These are phyloP conservation scores for Elaeis guineensis DNA, from an alignment of 176 grass and related monocot species.

Conservation along the genomic window DNA sequence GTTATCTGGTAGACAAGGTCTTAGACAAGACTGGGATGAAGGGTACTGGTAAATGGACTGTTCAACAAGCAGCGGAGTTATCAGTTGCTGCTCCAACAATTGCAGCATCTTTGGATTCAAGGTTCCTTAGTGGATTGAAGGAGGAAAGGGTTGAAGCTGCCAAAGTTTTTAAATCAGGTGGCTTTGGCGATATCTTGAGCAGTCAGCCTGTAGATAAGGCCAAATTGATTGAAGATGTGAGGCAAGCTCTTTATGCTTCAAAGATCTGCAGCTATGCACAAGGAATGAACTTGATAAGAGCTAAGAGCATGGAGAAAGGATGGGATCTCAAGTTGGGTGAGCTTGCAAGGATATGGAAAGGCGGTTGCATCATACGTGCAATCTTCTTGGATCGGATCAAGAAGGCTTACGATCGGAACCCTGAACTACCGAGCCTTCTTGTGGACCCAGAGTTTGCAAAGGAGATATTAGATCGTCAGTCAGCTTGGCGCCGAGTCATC, in stretches of 20 bases:
- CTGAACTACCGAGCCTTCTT: neutral
- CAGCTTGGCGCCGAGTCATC: slow-evolving; percentile 5
- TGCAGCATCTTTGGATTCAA: slow-evolving; percentile 9
- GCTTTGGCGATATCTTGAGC: neutral
- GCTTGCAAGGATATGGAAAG: slow-evolving; percentile 14
- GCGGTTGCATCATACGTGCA: slow-evolving; percentile 10
- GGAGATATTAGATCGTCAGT: slow-evolving; percentile 11
- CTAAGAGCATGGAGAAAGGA: slow-evolving; percentile 14
- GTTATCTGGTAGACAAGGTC: slow-evolving; percentile 8
- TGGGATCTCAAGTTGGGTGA: slow-evolving; percentile 15
- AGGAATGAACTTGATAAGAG: slow-evolving; percentile 11
- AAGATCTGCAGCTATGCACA: slow-evolving; percentile 16
- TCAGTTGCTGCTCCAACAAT: slow-evolving; percentile 16
- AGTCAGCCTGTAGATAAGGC: slow-evolving; percentile 2
- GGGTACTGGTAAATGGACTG: slow-evolving; percentile 10
- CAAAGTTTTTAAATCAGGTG: slow-evolving; percentile 7
- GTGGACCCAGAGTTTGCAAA: slow-evolving; percentile 15
- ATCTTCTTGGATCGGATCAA: slow-evolving; percentile 14
- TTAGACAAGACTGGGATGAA: slow-evolving; percentile 17
- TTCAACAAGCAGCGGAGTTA: slow-evolving; percentile 13
- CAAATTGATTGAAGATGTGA: slow-evolving; percentile 6
- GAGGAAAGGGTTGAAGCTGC: slow-evolving; percentile 13
- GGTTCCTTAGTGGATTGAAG: slow-evolving; percentile 8
- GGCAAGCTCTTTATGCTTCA: slow-evolving; percentile 11
- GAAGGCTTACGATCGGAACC: slow-evolving; percentile 10